Conservation (phyloP, 129 eudicot species). For the Logfia minima region DNA sequence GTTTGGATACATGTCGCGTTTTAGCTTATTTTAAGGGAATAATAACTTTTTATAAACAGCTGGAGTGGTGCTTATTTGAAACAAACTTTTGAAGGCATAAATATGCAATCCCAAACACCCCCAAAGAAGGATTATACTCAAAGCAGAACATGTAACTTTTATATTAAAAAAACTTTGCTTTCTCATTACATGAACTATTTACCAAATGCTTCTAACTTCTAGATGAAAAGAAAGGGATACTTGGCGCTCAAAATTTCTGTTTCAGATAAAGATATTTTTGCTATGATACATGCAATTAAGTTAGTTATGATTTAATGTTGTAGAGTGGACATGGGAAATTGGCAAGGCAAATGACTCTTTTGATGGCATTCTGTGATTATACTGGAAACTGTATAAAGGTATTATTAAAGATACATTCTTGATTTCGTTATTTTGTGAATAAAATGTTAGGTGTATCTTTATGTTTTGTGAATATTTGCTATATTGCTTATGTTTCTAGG, state of each 20-base stretch:
- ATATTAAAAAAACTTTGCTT: background rate
- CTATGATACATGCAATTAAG: slow-evolving; percentile 1
- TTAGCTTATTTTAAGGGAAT: background rate
- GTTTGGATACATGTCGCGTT: background rate
- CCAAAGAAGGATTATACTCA: background rate
- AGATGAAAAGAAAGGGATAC: background rate
- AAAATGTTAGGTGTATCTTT: background rate
- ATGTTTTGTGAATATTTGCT: slow-evolving; percentile 2
- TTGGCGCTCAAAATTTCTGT: background rate
- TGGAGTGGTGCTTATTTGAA: background rate
- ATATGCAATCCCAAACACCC: background rate
- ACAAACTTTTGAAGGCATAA: background rate
- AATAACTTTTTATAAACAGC: background rate
- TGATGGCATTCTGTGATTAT: slow-evolving; percentile 94
- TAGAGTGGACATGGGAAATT: slow-evolving; percentile 98
- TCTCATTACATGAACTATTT: background rate
- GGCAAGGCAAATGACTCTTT: slow-evolving; percentile 92
- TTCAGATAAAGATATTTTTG: background rate
- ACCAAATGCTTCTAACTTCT: background rate
- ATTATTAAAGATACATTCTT: slow-evolving; percentile 6
- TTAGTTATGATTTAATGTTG: slow-evolving; percentile 31
- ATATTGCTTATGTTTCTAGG: slow-evolving; percentile 52
- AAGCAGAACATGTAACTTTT: background rate
- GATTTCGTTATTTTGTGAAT: slow-evolving; percentile 3
- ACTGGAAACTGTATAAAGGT: slow-evolving; percentile 90